Evolutionary conservation across 2,329 filamentous ascomycete genomes (phyloP).

Genomic region (Pseudogymnoascus pannorum): DNA sequence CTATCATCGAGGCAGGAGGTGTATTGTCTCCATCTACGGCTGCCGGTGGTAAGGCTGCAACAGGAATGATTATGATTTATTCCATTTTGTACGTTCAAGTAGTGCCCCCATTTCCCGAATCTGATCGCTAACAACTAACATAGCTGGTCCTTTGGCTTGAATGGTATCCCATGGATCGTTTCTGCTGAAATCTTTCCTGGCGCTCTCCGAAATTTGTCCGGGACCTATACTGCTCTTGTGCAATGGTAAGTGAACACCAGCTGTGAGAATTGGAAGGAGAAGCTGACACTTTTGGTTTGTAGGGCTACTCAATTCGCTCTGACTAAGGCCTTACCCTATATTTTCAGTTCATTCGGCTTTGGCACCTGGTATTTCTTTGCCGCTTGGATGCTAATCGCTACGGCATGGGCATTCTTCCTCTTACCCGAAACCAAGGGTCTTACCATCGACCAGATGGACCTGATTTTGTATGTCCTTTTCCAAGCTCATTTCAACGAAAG

Average conservation of each 20-base stretch:
- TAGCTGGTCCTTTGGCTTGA: slow-evolving; percentile 27
- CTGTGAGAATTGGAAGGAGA: background rate
- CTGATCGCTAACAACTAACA: background rate
- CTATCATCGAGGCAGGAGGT: slow-evolving; percentile 26
- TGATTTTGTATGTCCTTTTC: slow-evolving; percentile 9
- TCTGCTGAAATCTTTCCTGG: slow-evolving; percentile 13
- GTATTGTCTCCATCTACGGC: slow-evolving; percentile 35
- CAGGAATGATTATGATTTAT: slow-evolving; percentile 48
- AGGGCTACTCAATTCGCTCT: slow-evolving; percentile 37
- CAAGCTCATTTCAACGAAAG: background rate
- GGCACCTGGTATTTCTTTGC: slow-evolving; percentile 54
- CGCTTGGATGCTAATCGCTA: slow-evolving; percentile 40
- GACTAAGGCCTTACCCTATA: slow-evolving; percentile 39
- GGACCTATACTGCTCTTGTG: slow-evolving; percentile 10
- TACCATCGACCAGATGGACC: slow-evolving; percentile 46
- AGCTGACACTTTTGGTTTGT: slow-evolving; percentile 33
- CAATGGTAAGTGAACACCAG: background rate
- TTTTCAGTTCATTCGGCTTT: slow-evolving; percentile 37
- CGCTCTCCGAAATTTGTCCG: slow-evolving; percentile 11
- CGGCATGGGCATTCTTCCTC: slow-evolving; percentile 43
- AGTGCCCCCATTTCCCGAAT: background rate
- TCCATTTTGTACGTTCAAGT: slow-evolving; percentile 20
- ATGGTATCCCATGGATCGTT: slow-evolving; percentile 13
- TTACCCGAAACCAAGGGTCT: slow-evolving; percentile 49
- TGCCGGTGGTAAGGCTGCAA: slow-evolving; percentile 44